Evolutionary conservation across 495 filamentous ascomycete species (phyloP), one percentile per base, ranked within the genome.

Genomic region (Hypomontagnella monticulosa): DNA sequence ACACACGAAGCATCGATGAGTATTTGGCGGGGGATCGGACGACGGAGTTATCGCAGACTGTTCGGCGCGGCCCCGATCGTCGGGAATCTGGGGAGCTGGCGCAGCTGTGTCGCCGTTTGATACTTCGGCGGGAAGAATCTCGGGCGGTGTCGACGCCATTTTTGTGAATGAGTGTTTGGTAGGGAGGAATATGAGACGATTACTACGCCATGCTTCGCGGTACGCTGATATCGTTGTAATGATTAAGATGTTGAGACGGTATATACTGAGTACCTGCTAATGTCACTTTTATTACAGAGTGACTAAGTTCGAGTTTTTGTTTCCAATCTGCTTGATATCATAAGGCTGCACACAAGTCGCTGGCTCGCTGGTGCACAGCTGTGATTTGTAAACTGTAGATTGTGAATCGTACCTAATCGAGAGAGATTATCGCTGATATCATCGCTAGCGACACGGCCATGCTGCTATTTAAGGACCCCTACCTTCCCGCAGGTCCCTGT

Each of bases 1-100:
- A 79, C 95, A 99, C 70, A 99, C 93, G 89, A 92, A 97, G 76
- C 95, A 99, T 76, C 88, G 88, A 33, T 86, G 87, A 20, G 89
- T 75, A 61, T 77, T 69, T 11, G 61, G 59, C 8, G 69, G 57
- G 43, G 65, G 59, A 1, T 50, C 69, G 14, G 56, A 67, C 6
- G 41, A 46, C n/a, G 40, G 36, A 12, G 10, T 4, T 57, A 14
- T 9, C 7, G 18, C 2, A n/a, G 43, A 40, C 5, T 19, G 30
- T 68, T 42, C 76, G 68, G 47, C 61, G 44, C 18, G 63, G 62
- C 69, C 50, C 38, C 62, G 57, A 30, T 10, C 58, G 18, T 72
- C 66, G 41, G 33, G 10, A 16, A 49, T 50, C 12, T 58, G 46
- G 15, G 62, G 70, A 30, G 53, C 38, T 7, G 58, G 55, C 6